These are phyloP conservation scores for Yamadazyma spencermartinsiae DNA, from an alignment of 1,139 yeast genomes.

Conservation along the genomic window DNA sequence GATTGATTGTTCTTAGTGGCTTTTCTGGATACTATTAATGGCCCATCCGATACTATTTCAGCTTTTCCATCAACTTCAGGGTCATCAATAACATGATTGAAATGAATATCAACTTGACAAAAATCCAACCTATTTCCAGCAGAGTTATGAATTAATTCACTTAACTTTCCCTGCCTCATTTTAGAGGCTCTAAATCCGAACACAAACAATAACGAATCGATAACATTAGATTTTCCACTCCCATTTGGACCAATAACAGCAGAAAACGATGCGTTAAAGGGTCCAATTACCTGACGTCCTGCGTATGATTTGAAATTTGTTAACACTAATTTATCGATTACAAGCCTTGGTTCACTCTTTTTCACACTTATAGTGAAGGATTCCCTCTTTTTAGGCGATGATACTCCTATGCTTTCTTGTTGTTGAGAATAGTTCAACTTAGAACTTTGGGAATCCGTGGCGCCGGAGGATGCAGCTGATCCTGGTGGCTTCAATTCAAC, in stretches of 20 bases:
- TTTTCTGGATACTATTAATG: constrained; percentile 71
- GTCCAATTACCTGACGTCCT: constrained; percentile 91
- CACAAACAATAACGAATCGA: constrained; percentile 92
- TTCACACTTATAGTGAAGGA: constrained; percentile 6
- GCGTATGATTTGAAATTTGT: constrained; percentile 95
- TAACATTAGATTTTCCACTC: constrained; percentile 95
- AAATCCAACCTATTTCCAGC: constrained; percentile 63
- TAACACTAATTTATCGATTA: constrained; percentile 69
- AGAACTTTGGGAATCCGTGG: constrained; percentile 3
- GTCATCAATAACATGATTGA: constrained; percentile 72
- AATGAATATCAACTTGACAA: constrained; percentile 94
- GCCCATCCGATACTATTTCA: constrained; percentile 52
- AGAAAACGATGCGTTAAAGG: constrained; percentile 89
- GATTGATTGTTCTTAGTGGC: constrained; percentile 80
- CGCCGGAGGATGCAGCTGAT: constrained; percentile 26
- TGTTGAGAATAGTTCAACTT: constrained; percentile 13
- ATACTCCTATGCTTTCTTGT: constrained; percentile 14
- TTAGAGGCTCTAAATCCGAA: constrained; percentile 96
- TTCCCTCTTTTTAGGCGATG: constrained; percentile 14
- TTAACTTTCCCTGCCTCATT: constrained; percentile 92
- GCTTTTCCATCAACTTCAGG: constrained; percentile 24
- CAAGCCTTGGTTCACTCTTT: constrained; percentile 56
- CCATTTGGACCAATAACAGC: constrained; percentile 99
- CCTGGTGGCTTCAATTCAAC: not conserved
- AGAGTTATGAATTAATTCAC: constrained; percentile 89